Conservation (phyloP, 371 early-diverging fungal genomes). For the Mortierella sp. region DNA sequence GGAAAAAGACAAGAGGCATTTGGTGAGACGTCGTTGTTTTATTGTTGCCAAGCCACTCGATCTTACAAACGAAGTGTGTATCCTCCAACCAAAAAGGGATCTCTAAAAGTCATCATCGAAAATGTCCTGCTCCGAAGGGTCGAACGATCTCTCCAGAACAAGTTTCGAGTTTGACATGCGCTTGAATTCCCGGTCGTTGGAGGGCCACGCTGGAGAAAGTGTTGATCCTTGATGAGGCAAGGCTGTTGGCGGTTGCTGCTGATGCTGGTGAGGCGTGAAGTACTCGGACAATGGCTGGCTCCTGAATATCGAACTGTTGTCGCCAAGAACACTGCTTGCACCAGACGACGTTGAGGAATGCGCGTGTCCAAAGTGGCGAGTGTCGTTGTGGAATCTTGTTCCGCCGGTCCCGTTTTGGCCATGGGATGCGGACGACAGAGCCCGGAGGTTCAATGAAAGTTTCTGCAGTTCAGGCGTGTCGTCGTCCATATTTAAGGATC, state of each 20-base stretch:
- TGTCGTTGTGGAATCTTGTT: constrained; percentile 2
- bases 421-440: background rate
- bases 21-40: no score
- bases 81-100: no score
- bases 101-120: constrained; percentile 42
- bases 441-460: constrained; percentile 6
- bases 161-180: constrained; percentile 50
- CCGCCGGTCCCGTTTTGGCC: constrained; percentile 3
- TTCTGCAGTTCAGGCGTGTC: constrained; percentile 42
- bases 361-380: constrained; percentile 8
- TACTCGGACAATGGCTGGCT: constrained; percentile 13
- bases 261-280: constrained; percentile 15
- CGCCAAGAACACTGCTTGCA: background rate
- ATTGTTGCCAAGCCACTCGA: no score
- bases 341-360: background rate
- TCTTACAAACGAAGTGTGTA: no score
- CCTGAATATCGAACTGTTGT: constrained; percentile 6
- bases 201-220: constrained; percentile 30
- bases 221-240: constrained; percentile 11
- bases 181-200: constrained; percentile 45
- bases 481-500: constrained; percentile 45
- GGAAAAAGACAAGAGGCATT: no score
- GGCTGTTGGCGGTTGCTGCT: constrained; percentile 15
- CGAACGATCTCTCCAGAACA: constrained; percentile 40
- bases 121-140: constrained; percentile 35